Base-by-base conservation (phyloP, 2,329 filamentous ascomycete species). In the Xylaria hypoxylon region DNA sequence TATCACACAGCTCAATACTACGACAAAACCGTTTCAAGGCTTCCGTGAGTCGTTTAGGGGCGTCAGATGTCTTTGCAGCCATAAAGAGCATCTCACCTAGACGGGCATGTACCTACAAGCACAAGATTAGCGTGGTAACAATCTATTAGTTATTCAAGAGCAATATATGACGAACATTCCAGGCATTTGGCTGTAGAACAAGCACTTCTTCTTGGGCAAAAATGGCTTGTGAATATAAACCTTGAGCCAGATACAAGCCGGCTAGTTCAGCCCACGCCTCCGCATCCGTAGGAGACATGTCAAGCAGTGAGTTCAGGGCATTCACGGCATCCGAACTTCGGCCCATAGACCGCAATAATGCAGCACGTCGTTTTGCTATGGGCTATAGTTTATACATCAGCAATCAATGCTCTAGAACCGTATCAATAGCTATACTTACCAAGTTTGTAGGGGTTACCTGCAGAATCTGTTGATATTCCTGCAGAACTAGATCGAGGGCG, bases 241-340 rank as follows among this genome's bases (percentile, higher is more conserved):
- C 93, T 76, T 95, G 91, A 22, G 85, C 85, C 33, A 94, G 85
- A 79, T 99, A 98, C 68, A 97, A 81, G 77, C 97, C 93, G 59
- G 92, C 89, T 72, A 98, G 84, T 81, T 99, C 96, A 59, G 93
- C 88, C 96, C 96, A 99, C 10, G 92, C 90, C 82, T 99, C 96
- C 5, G 91, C 90, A 81, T 99, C 96, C 1, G 92, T 97, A 1
- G 96, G 94, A 60, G 90, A 92, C 68, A 91, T 89, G 76, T 96
- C 92, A 52, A 99, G 82, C 31, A 98, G 85, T 63, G 89, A 85
- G 68, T 90, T 89, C 64, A 98, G 81, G 31, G 90, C 89, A 35
- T 87, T 81, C 50, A 94, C 91, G 0, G 96, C 92, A 69, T 97
- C 93, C 1, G 86, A 75, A 1, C 83, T 82, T 73, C 88, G 89